These are phyloP conservation scores for Eimeria necatrix DNA, from an alignment of 169 alveolate genomes.

Conservation along the genomic window DNA sequence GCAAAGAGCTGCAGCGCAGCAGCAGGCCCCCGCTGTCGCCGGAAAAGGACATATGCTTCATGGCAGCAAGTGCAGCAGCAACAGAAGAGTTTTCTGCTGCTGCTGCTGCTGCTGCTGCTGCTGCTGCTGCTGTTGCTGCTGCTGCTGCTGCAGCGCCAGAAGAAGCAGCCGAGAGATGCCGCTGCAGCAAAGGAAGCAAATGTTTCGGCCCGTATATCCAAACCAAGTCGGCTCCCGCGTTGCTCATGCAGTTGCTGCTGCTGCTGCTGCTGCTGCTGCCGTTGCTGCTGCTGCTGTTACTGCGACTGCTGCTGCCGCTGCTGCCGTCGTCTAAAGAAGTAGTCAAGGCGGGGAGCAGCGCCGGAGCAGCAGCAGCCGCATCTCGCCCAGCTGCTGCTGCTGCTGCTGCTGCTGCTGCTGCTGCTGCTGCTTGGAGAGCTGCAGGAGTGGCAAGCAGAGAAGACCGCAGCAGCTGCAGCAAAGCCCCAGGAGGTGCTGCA, in stretches of 20 bases:
- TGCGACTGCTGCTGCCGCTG: not conserved
- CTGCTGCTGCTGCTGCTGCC: slow-evolving; percentile 34
- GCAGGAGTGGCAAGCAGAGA: slow-evolving; percentile 4
- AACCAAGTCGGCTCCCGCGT: not conserved
- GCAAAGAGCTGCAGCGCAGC: slow-evolving; percentile 39
- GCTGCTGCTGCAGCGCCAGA: slow-evolving; percentile 17
- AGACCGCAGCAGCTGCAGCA: slow-evolving; percentile 42
- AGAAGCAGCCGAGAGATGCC: not conserved
- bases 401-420: slow-evolving; percentile 46
- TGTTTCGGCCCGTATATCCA: slow-evolving; percentile 8
- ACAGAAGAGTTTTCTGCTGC: slow-evolving; percentile 31
- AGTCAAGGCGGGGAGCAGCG: too few species aligned
- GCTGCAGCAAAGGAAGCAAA: slow-evolving; percentile 3
- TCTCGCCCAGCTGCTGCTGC: too few species aligned
- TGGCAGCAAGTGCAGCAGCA: slow-evolving; percentile 58
- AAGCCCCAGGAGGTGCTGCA: slow-evolving; percentile 15
- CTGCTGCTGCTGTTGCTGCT: slow-evolving; percentile 51
- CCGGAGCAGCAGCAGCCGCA: slow-evolving; percentile 65
- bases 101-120: slow-evolving; percentile 50
- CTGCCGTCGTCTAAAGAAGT: too few species aligned
- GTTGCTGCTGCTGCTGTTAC: slow-evolving; percentile 42
- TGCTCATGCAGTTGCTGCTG: slow-evolving; percentile 1
- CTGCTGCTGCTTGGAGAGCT: not conserved
- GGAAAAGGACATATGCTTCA: not conserved
- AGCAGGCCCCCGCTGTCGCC: slow-evolving; percentile 50